These are phyloP conservation scores for Saccharomycopsis oosterbeekiorum DNA, from an alignment of 805 yeast species.

Conservation along the genomic window DNA sequence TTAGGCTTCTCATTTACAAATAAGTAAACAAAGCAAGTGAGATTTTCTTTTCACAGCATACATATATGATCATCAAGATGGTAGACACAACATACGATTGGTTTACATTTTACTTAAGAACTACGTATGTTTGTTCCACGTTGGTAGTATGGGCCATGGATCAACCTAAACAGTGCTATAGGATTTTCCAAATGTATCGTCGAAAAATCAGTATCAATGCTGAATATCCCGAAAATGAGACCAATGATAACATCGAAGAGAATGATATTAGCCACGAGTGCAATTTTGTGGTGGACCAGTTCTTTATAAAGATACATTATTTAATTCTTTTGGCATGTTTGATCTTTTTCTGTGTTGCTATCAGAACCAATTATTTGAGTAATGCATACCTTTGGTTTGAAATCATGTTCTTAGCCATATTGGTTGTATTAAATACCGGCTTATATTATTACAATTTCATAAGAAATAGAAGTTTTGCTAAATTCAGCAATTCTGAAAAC, in stretches of 20 bases:
- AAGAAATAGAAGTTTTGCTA: background rate
- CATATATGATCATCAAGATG: background rate
- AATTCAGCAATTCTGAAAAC: background rate
- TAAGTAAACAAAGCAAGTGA: too few relatives aligned
- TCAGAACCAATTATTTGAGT: constrained; percentile 15
- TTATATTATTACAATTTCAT: constrained; percentile 13
- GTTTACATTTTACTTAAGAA: constrained; percentile 18
- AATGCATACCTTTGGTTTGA: constrained; percentile 13
- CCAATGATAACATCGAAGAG: background rate
- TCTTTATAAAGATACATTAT: constrained; percentile 12
- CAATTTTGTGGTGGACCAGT: constrained; percentile 11
- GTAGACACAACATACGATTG: constrained; percentile 13
- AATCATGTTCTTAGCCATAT: constrained; percentile 2
- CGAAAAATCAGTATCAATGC: background rate
- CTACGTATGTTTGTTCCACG: constrained; percentile 15
- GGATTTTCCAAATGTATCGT: background rate
- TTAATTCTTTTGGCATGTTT: constrained; percentile 5
- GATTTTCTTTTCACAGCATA: background rate
- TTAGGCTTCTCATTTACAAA: background rate
- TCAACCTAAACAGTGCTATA: constrained; percentile 18
- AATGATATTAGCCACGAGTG: background rate
- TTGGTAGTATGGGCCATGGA: constrained; percentile 17
- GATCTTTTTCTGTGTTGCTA: constrained; percentile 10
- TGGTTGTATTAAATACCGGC: background rate
- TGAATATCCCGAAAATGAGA: background rate